Conservation (phyloP, 2,329 filamentous ascomycete species). For the Aspergillus ibericus region DNA sequence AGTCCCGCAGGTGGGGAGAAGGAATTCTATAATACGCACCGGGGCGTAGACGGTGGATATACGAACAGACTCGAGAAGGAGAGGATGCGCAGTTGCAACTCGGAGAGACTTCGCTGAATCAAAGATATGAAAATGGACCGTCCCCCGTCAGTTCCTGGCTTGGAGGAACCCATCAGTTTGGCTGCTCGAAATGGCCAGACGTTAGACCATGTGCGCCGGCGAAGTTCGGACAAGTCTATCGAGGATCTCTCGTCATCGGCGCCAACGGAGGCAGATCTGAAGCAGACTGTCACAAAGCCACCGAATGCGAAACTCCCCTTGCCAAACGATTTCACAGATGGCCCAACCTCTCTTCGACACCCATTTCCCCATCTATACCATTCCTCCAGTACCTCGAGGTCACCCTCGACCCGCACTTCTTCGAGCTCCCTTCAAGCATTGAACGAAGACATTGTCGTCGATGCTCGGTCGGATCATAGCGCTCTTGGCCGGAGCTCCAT, state of each 20-base stretch:
- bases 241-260: slow-evolving; percentile 21
- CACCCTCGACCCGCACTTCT: slow-evolving; percentile 42
- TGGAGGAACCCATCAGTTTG: slow-evolving; percentile 31
- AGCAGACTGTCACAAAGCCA: slow-evolving; percentile 24
- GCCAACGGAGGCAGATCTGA: slow-evolving; percentile 24
- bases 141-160: slow-evolving; percentile 29
- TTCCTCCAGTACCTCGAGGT: slow-evolving; percentile 36
- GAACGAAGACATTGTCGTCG: slow-evolving; percentile 39
- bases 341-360: slow-evolving; percentile 34
- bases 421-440: slow-evolving; percentile 45
- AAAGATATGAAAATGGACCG: slow-evolving; percentile 36
- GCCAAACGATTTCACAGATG: slow-evolving; percentile 28
- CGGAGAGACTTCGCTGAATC: slow-evolving; percentile 23
- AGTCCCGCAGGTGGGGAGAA: background rate
- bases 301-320: slow-evolving; percentile 28
- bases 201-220: slow-evolving; percentile 21
- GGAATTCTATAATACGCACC: background rate
- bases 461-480: slow-evolving; percentile 35
- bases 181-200: slow-evolving; percentile 26
- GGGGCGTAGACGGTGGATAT: slow-evolving; percentile 1
- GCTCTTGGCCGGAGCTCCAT: slow-evolving; percentile 24
- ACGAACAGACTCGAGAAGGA: slow-evolving; percentile 11
- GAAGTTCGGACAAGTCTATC: slow-evolving; percentile 20
- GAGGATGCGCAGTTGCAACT: slow-evolving; percentile 33
- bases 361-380: slow-evolving; percentile 36